Percentiles rank a stretch among this genome's conserved stretches.
phyloP scores from a whole-genome alignment of 805 yeast species.

The Wickerhamiella sorbophila region DNA sequence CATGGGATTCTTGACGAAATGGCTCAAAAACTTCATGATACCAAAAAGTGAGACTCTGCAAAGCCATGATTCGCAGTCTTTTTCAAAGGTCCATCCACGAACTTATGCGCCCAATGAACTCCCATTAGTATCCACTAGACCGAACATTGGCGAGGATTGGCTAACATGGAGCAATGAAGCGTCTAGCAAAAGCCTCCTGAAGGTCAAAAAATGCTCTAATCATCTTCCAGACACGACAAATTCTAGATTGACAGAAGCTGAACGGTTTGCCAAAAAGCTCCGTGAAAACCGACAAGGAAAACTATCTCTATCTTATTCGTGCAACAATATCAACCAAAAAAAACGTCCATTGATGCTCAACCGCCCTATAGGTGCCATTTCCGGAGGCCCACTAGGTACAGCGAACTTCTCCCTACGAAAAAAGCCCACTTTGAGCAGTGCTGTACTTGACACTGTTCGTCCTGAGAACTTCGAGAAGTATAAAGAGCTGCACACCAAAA shows the following conservation, averaged over 20 bases:
- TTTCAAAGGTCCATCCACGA: background rate
- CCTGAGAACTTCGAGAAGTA: background rate
- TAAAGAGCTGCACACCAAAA: conserved; percentile 3
- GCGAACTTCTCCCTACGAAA: background rate
- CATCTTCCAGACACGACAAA: too few species aligned
- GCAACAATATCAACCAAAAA: background rate
- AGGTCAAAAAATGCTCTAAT: too few species aligned
- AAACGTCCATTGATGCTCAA: background rate
- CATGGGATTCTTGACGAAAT: background rate
- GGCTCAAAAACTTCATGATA: background rate
- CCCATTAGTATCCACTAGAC: background rate
- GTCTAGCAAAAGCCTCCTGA: too few species aligned
- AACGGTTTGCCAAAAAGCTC: background rate
- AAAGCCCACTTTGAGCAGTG: background rate
- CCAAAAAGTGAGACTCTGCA: background rate
- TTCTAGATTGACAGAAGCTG: background rate
- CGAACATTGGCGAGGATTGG: background rate
- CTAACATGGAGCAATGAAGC: too few species aligned
- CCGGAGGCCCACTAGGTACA: background rate
- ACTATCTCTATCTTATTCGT: background rate
- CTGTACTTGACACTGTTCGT: background rate
- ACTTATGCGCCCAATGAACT: background rate
- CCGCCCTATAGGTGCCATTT: background rate
- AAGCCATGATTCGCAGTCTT: background rate
- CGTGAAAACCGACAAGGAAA: background rate